Percentiles rank a stretch among this genome's conserved stretches.
Conservation (phyloP, 257 asterid genomes). For the Primulina huaijiensis region DNA sequence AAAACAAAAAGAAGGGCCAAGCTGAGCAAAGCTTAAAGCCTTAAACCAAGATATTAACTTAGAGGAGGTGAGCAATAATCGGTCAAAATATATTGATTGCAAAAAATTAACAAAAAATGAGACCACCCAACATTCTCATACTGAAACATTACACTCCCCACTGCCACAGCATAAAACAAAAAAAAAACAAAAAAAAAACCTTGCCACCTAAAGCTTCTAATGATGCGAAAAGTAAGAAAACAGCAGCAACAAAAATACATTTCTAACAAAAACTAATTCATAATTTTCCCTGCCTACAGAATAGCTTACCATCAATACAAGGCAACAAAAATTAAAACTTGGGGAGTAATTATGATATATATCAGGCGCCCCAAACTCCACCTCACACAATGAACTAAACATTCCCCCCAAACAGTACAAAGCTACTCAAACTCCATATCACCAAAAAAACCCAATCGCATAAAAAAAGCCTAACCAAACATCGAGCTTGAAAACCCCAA, state of each 20-base stretch:
- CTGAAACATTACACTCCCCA: neutral
- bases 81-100: neutral
- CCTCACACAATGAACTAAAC: constrained; percentile 7
- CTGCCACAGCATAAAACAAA: neutral
- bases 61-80: neutral
- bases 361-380: neutral
- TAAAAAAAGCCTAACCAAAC: neutral
- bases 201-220: neutral
- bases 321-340: neutral
- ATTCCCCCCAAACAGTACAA: neutral
- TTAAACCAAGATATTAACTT: neutral
- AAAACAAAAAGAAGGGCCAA: neutral
- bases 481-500: constrained; percentile 5
- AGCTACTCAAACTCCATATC: constrained; percentile 2
- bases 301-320: neutral
- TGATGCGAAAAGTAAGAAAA: neutral
- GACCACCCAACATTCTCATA: neutral
- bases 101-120: no score
- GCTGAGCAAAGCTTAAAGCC: neutral
- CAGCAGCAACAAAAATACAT: neutral
- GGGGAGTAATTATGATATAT: neutral
- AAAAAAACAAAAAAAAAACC: neutral
- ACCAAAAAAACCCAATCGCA: neutral
- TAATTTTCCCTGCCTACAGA: neutral
- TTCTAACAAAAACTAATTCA: neutral